These are phyloP conservation scores for Bathelium albidoporum DNA, from an alignment of 495 filamentous ascomycete genomes.

Conservation along the genomic window DNA sequence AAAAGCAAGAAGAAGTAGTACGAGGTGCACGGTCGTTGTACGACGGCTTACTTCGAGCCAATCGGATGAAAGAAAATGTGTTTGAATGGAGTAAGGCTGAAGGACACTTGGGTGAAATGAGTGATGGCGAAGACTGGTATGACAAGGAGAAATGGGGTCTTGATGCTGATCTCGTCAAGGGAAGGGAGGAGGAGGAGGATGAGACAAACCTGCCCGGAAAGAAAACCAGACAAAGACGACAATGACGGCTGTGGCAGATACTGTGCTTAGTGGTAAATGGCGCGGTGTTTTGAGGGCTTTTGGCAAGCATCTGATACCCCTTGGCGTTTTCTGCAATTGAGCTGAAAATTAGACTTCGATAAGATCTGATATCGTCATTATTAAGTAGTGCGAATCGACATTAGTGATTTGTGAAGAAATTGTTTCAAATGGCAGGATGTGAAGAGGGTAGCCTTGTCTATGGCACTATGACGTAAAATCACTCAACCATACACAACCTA, in stretches of 20 bases:
- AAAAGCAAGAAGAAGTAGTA: slow-evolving; percentile 91
- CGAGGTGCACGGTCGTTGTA: slow-evolving; percentile 69
- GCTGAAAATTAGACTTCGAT: too few species aligned
- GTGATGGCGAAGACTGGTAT: slow-evolving; percentile 27
- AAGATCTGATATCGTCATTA: too few species aligned
- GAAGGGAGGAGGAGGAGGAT: background rate
- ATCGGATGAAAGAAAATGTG: slow-evolving; percentile 68
- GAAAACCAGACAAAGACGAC: slow-evolving; percentile 1
- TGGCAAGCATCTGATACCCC: background rate
- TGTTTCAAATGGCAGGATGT: too few species aligned
- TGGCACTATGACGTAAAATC: background rate
- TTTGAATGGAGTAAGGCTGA: slow-evolving; percentile 84
- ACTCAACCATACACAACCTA: too few species aligned
- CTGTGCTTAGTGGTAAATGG: background rate
- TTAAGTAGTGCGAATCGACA: too few species aligned
- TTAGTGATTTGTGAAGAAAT: too few species aligned
- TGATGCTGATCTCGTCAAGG: slow-evolving; percentile 2
- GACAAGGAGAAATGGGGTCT: slow-evolving; percentile 20
- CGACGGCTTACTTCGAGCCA: slow-evolving; percentile 62
- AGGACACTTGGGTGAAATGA: slow-evolving; percentile 50
- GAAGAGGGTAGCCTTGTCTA: too few species aligned
- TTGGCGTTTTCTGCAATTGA: background rate
- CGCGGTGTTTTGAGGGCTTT: background rate
- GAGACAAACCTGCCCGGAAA: background rate
- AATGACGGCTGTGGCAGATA: background rate